A percentile compares a stretch with the other conserved stretches of the same genome.
phyloP scores from a whole-genome alignment of 495 filamentous ascomycete genomes.

The Tirmania nivea region DNA sequence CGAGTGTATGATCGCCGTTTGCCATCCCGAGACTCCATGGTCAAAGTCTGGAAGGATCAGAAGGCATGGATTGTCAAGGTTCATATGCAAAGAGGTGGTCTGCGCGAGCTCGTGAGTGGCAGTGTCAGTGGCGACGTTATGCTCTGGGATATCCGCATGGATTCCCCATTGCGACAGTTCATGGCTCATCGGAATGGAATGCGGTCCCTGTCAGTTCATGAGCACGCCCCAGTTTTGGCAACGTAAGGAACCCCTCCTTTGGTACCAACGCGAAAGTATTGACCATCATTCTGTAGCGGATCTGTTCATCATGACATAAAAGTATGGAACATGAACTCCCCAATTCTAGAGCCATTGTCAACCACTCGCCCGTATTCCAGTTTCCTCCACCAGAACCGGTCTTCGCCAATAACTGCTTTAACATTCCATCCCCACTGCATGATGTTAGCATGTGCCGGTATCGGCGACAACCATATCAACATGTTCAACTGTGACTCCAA shows the following conservation, averaged over 20 bases:
- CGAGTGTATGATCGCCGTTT: constrained; percentile 81
- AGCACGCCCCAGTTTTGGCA: constrained; percentile 90
- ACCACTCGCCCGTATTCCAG: constrained; percentile 69
- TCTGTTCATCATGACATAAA: constrained; percentile 74
- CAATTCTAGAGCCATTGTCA: constrained; percentile 34
- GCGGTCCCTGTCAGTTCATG: constrained; percentile 74
- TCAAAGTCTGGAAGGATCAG: constrained; percentile 89
- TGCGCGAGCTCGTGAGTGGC: constrained; percentile 70
- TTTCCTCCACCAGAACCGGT: constrained; percentile 59
- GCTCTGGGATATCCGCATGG: constrained; percentile 87
- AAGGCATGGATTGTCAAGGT: constrained; percentile 85
- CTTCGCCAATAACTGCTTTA: constrained; percentile 61
- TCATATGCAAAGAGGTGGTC: constrained; percentile 88
- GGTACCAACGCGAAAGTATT: neutral
- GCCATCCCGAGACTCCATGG: constrained; percentile 63
- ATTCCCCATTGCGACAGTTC: constrained; percentile 49
- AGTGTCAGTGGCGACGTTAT: constrained; percentile 80
- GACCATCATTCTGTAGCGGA: constrained; percentile 31
- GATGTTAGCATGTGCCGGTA: constrained; percentile 63
- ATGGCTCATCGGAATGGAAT: constrained; percentile 55
- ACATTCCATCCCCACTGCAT: constrained; percentile 93
- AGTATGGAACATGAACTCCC: constrained; percentile 50
- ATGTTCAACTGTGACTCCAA: constrained; percentile 38
- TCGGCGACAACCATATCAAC: constrained; percentile 51
- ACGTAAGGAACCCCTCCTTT: constrained; percentile 21